A percentile compares a stretch with the other conserved stretches of the same genome.
Evolutionary conservation across 129 eudicot species (phyloP).

Genomic region (Escallonia rubra): DNA sequence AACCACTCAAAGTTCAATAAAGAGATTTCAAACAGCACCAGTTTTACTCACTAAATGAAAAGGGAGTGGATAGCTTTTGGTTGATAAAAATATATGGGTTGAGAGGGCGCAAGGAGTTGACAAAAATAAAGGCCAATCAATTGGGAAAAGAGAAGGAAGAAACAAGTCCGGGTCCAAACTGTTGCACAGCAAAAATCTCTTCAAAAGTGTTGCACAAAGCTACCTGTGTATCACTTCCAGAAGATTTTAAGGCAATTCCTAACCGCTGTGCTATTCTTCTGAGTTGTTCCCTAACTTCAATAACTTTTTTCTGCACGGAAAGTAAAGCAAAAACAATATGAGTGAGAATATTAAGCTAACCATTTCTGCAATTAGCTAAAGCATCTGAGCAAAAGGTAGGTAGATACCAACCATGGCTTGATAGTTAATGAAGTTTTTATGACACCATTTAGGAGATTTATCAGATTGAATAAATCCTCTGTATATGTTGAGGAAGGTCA

Average conservation of each 20-base stretch:
- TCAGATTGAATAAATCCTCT: slow-evolving; percentile 76
- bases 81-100: no score
- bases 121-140: no score
- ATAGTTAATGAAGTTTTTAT: slow-evolving; percentile 79
- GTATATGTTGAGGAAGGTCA: slow-evolving; percentile 88
- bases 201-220: background rate
- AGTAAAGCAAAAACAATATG: background rate
- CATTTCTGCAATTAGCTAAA: background rate
- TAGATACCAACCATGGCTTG: slow-evolving; percentile 75
- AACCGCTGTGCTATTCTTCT: slow-evolving; percentile 69
- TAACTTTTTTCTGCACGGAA: slow-evolving; percentile 66
- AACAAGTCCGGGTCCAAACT: no score
- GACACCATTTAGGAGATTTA: slow-evolving; percentile 95
- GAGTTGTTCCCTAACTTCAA: slow-evolving; percentile 77
- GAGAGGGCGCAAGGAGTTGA: no score
- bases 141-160: background rate
- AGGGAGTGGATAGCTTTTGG: no score
- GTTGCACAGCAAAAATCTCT: no score
- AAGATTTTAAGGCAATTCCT: slow-evolving; percentile 75
- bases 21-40: no score
- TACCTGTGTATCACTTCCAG: slow-evolving; percentile 83
- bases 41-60: no score
- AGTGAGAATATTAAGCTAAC: background rate
- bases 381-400: background rate
- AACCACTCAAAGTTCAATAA: no score